These are phyloP conservation scores for Paraphaeosphaeria sporulosa DNA, from an alignment of 2,329 filamentous ascomycete species.

Conservation along the genomic window DNA sequence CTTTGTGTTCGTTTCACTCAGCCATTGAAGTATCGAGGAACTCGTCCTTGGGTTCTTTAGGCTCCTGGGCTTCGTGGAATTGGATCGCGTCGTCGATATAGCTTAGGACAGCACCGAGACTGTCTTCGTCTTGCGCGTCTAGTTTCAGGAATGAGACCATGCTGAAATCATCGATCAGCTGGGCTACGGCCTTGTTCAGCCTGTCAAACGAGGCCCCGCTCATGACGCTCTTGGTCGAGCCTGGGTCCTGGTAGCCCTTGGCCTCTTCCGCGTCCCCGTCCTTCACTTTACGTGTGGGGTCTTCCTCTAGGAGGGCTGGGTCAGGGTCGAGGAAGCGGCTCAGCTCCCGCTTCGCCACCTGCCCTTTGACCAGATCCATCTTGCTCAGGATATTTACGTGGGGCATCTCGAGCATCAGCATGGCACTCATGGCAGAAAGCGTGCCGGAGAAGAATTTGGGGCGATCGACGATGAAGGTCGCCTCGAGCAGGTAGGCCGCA, in stretches of 20 bases:
- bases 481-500: slow-evolving; percentile 92
- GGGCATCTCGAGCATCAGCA: slow-evolving; percentile 97
- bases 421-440: slow-evolving; percentile 95
- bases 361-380: slow-evolving; percentile 95
- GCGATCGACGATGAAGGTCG: slow-evolving; percentile 92
- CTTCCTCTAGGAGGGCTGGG: slow-evolving; percentile 80
- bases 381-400: slow-evolving; percentile 97
- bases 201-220: slow-evolving; percentile 80
- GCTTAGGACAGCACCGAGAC: slow-evolving; percentile 82
- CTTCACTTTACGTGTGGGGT: slow-evolving; percentile 61
- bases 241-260: slow-evolving; percentile 65
- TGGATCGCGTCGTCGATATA: slow-evolving; percentile 96
- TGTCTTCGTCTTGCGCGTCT: slow-evolving; percentile 90
- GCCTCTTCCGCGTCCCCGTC: slow-evolving; percentile 51
- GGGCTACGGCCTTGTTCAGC: slow-evolving; percentile 86
- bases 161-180: slow-evolving; percentile 94
- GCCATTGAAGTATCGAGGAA: slow-evolving; percentile 21
- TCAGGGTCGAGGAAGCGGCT: slow-evolving; percentile 92
- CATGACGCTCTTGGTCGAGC: slow-evolving; percentile 75
- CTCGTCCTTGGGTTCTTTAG: slow-evolving; percentile 74
- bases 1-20: slow-evolving; percentile 14
- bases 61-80: slow-evolving; percentile 92
- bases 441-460: slow-evolving; percentile 98
- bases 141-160: slow-evolving; percentile 96
- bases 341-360: slow-evolving; percentile 84